A percentile compares a stretch with the other conserved stretches of the same genome.
These are phyloP conservation scores for Anisodus acutangulus DNA, from an alignment of 257 asterid species.

Conservation along the genomic window DNA sequence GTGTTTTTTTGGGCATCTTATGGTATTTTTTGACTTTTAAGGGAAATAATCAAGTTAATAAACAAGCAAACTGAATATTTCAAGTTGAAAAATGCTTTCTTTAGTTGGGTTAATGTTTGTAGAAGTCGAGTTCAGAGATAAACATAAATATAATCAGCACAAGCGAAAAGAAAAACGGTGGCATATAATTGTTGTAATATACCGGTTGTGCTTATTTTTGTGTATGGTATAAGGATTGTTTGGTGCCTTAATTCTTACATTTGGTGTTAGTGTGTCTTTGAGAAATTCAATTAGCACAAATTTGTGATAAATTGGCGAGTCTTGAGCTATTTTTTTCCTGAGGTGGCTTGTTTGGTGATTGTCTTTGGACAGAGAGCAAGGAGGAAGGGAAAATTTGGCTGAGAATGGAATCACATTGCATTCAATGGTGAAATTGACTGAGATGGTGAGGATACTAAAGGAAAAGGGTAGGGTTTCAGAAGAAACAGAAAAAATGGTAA, in stretches of 20 bases:
- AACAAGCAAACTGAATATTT: not conserved
- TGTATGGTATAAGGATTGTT: not conserved
- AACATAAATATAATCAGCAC: not conserved
- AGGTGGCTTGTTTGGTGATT: slow-evolving; percentile 28
- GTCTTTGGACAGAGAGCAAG: slow-evolving; percentile 78
- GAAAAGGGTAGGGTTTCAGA: slow-evolving; percentile 88
- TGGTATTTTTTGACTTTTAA: not conserved
- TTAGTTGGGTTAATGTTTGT: not conserved
- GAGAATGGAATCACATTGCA: slow-evolving; percentile 85
- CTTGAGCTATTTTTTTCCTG: not conserved
- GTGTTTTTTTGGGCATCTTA: not conserved
- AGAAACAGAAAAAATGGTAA: slow-evolving; percentile 83
- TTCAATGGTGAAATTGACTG: slow-evolving; percentile 84
- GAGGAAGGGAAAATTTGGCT: slow-evolving; percentile 93
- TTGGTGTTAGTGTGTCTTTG: not conserved
- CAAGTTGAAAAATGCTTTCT: not conserved
- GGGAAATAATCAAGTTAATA: not conserved
- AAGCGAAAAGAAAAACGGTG: not conserved
- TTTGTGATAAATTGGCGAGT: not conserved
- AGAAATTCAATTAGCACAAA: not conserved
- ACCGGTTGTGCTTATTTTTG: not conserved
- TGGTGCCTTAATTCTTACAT: not conserved
- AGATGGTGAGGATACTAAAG: slow-evolving; percentile 88
- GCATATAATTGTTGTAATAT: not conserved
- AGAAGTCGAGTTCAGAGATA: not conserved